phyloP scores from a whole-genome alignment of 495 filamentous ascomycete genomes.

The Trichoderma orchidacearum region DNA sequence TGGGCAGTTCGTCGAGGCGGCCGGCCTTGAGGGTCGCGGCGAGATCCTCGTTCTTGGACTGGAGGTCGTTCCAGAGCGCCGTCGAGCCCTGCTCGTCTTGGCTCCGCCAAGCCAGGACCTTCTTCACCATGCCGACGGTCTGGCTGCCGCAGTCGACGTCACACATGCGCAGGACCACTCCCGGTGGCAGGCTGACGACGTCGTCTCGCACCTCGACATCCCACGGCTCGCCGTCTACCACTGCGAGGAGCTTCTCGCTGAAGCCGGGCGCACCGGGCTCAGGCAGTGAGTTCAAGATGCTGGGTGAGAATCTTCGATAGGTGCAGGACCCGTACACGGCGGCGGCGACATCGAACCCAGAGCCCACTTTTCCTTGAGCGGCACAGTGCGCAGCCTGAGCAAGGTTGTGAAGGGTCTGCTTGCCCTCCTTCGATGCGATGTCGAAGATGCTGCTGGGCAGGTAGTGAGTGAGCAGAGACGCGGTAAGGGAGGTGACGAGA shows the following conservation, averaged over 20 bases:
- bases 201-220: constrained; percentile 60
- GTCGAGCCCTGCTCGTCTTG: constrained; percentile 52
- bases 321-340: constrained; percentile 83
- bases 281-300: constrained; percentile 50
- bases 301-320: constrained; percentile 82
- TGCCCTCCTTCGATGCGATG: constrained; percentile 19
- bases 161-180: constrained; percentile 75
- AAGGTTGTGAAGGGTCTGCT: constrained; percentile 65
- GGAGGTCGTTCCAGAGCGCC: constrained; percentile 56
- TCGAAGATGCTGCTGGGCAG: constrained; percentile 47
- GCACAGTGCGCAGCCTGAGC: constrained; percentile 89
- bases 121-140: constrained; percentile 89
- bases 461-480: constrained; percentile 67
- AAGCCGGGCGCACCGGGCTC: constrained; percentile 53
- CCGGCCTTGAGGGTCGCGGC: constrained; percentile 42
- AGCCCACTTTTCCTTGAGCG: constrained; percentile 91
- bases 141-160: constrained; percentile 92
- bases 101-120: constrained; percentile 72
- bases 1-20: constrained; percentile 18
- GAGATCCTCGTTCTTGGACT: constrained; percentile 59
- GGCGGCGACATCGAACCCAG: constrained; percentile 90
- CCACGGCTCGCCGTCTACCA: constrained; percentile 59
- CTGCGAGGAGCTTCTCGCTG: constrained; percentile 40
- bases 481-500: constrained; percentile 82
- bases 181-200: constrained; percentile 54